Conservation (phyloP, 108 stramenopile species). For the Skeletonema menzelii region DNA sequence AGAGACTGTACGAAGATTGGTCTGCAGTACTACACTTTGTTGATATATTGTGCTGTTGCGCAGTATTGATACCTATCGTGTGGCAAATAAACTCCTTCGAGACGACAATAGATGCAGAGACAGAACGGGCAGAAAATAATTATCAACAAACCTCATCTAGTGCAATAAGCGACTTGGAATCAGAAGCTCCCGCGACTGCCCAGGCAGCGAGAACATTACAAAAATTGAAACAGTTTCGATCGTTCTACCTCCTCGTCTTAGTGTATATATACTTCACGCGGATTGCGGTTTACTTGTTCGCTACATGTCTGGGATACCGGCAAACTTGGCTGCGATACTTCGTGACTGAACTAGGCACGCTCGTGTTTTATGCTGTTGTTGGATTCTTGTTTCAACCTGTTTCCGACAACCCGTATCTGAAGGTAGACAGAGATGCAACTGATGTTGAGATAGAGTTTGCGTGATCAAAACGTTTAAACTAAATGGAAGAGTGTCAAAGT, state of each 20-base stretch:
- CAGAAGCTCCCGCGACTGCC: constrained; percentile 32
- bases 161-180: constrained; percentile 38
- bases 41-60: constrained; percentile 97
- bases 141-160: constrained; percentile 12
- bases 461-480: not conserved
- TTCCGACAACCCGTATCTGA: constrained; percentile 82
- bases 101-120: constrained; percentile 59
- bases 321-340: constrained; percentile 89
- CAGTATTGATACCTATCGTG: constrained; percentile 95
- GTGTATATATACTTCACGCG: constrained; percentile 96
- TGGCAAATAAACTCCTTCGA: constrained; percentile 90
- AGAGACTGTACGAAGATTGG: constrained; percentile 80
- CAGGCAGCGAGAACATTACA: constrained; percentile 51
- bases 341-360: constrained; percentile 80
- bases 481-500: not conserved
- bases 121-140: not conserved
- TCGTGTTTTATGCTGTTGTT: constrained; percentile 89
- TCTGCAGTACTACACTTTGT: constrained; percentile 91
- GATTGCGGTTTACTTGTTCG: constrained; percentile 91
- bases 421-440: constrained; percentile 28
- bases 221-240: constrained; percentile 90
- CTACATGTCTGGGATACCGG: constrained; percentile 81
- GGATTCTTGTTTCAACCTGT: constrained; percentile 87
- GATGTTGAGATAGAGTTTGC: constrained; percentile 42
- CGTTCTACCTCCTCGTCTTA: constrained; percentile 93